Evolutionary conservation across 148 eudicot species (phyloP).

Genomic region (Silene conica): DNA sequence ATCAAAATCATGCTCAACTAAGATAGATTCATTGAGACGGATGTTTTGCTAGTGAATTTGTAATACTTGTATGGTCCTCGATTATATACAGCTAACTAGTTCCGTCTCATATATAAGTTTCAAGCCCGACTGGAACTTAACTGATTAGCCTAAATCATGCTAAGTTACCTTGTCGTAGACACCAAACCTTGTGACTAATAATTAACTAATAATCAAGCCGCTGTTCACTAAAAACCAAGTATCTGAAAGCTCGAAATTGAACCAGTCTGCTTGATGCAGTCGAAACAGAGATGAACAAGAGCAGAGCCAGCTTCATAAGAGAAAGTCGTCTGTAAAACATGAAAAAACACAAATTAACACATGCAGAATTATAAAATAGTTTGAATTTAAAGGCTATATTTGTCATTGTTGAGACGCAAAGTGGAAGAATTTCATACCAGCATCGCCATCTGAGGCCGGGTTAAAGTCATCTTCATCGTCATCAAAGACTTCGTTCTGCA

Average conservation of each 20-base stretch:
- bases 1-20: no score
- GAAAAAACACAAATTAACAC: background rate
- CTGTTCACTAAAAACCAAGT: background rate
- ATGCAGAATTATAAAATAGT: background rate
- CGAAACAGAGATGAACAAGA: background rate
- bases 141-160: no score
- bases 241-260: constrained; percentile 3
- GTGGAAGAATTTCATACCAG: constrained; percentile 16
- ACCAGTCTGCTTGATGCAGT: background rate
- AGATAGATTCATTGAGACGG: no score
- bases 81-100: no score
- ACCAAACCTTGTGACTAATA: no score
- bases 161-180: no score
- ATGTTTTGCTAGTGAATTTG: no score
- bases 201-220: no score
- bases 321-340: constrained; percentile 22
- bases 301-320: constrained; percentile 9
- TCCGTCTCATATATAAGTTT: no score
- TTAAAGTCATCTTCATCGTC: constrained; percentile 32
- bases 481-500: constrained; percentile 14
- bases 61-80: no score
- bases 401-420: background rate
- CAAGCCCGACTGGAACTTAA: no score
- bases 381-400: background rate
- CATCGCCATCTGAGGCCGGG: constrained; percentile 9